Evolutionary conservation across 306 rosid genomes (phyloP).

Genomic region (Cajanus cajan): DNA sequence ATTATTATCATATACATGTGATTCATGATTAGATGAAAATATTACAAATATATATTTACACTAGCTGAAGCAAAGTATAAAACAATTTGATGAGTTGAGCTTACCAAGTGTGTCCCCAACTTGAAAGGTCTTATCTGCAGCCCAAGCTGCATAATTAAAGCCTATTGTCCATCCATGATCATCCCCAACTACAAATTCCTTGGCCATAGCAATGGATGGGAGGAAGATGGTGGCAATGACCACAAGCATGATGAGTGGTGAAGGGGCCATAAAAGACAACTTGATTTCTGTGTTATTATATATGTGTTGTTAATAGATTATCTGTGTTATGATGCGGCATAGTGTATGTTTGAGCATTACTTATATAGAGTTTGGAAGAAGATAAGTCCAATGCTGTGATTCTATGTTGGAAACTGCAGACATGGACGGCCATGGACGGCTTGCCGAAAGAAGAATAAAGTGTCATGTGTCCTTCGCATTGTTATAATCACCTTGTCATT

Average conservation of each 20-base stretch:
- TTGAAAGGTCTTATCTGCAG: conserved; percentile 1
- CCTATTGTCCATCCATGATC: conserved; percentile 17
- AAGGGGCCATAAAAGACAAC: not conserved
- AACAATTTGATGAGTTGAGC: not conserved
- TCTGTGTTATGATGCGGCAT: not conserved
- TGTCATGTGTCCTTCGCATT: not conserved
- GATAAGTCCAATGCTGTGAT: not conserved
- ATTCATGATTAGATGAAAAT: not conserved
- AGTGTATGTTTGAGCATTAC: not conserved
- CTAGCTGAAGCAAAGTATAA: not conserved
- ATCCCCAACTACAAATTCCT: conserved; percentile 20
- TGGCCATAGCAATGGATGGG: conserved; percentile 10
- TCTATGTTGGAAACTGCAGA: not conserved
- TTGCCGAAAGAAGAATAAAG: not conserved
- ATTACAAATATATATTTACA: too few species aligned
- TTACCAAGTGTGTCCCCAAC: conserved; percentile 26
- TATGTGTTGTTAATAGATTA: not conserved
- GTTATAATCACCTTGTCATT: too few species aligned
- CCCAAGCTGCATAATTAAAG: conserved; percentile 20
- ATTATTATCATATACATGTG: not conserved
- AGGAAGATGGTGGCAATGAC: conserved; percentile 9
- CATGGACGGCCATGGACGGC: conserved; percentile 13
- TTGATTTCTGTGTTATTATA: not conserved
- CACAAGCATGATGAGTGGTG: not conserved
- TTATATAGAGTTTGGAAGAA: not conserved